Base-by-base conservation (phyloP, 1,284 basidiomycete species). In the Cutaneotrichosporon sp. region DNA sequence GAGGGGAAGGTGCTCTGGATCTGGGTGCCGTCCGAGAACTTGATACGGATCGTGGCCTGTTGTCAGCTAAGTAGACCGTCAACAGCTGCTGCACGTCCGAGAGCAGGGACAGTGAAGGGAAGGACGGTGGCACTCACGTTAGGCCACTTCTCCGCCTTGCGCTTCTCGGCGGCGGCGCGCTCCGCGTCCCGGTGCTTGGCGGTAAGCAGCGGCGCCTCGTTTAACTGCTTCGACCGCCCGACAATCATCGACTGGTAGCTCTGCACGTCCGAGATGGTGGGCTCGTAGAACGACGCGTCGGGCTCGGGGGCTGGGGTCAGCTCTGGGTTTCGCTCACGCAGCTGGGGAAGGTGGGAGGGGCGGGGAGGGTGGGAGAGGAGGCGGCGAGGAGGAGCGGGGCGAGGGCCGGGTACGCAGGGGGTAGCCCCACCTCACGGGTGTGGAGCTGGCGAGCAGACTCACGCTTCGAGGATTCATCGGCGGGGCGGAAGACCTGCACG, bases 21-120 rank as follows among this genome's bases (percentile, higher is more conserved):
- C 58, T 76, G 72, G 6, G 78, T 78, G 18, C 77, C 74, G 61
- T 79, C 76, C 3, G 75, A 75, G 63, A 79, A 79, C 64, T 72
- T 74, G 14, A 79, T 64, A 14, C 78, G 63, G 42, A 79, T 78
- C 9, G 76, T 79, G 2, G 78, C 73, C 75, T 77, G 61, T 9
- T 18, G 31, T 36, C 31, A 55, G 33, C 29, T 43, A 8, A n/a
- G 24, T 4, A 4, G 18, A 16, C 4, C 4, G 20, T 18, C 38
- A 20, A 4, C 22, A 11, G n/a, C 11, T 25, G 25, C 47, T 11
- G 9, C 22, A n/a, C 25, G 18, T 16, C 34, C 18, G 13, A 4
- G 38, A 8, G 38, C 16, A 20, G 16, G 4, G 38, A 43, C 14
- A n/a, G 33, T 9, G 33, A 13, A 4, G 33, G 13, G 7, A n/a